phyloP scores from a whole-genome alignment of 2,329 filamentous ascomycete species.

The Arthrocladium fulminans region DNA sequence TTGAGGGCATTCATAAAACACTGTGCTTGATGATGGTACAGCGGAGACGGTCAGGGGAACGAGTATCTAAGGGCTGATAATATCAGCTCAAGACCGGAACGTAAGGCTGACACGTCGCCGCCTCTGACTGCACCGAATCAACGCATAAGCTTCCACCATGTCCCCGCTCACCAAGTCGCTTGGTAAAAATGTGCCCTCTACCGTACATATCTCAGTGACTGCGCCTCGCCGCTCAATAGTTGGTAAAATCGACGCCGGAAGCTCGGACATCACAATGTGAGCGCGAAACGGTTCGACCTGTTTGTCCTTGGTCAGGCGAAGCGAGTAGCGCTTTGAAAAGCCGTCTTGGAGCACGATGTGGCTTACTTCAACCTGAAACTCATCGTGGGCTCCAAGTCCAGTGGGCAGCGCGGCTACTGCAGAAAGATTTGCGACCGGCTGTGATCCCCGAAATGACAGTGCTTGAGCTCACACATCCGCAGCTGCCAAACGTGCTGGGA shows the following conservation, averaged over 20 bases:
- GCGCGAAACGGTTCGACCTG: neutral
- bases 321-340: neutral
- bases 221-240: neutral
- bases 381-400: too few species aligned
- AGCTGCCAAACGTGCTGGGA: too few species aligned
- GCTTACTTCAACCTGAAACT: constrained; percentile 24
- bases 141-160: neutral
- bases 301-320: neutral
- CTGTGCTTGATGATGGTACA: neutral
- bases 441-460: too few species aligned
- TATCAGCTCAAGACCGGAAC: too few species aligned
- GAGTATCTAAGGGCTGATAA: neutral
- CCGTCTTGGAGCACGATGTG: neutral
- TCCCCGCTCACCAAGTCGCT: neutral
- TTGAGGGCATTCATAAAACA: too few species aligned
- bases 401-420: too few species aligned
- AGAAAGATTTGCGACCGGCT: too few species aligned
- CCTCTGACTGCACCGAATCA: neutral
- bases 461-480: too few species aligned
- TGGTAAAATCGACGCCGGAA: neutral
- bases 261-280: constrained; percentile 1
- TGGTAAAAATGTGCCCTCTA: neutral
- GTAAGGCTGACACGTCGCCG: neutral
- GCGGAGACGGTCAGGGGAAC: neutral
- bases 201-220: neutral